phyloP scores from a whole-genome alignment of 2,329 filamentous ascomycete species.

The Talaromyces sp. region DNA sequence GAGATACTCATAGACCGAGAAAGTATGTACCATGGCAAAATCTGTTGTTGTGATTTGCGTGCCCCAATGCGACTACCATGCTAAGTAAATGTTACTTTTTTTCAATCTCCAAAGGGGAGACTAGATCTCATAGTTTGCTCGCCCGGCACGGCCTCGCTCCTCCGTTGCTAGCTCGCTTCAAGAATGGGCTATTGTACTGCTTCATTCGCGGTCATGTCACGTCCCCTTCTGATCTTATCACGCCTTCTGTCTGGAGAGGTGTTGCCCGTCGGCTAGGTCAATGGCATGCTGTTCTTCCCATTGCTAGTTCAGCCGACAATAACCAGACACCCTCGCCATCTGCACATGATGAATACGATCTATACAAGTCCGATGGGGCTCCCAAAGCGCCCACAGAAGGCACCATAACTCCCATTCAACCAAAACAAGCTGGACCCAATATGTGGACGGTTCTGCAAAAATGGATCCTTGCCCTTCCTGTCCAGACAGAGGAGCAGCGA shows the following conservation, averaged over 20 bases:
- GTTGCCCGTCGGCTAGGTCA: slow-evolving; percentile 80
- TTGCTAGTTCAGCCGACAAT: slow-evolving; percentile 30
- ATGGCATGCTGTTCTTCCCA: slow-evolving; percentile 76
- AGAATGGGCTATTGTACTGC: slow-evolving; percentile 92
- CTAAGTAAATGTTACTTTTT: slow-evolving; percentile 26
- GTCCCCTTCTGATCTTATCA: slow-evolving; percentile 71
- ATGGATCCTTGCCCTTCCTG: slow-evolving; percentile 84
- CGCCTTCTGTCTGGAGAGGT: slow-evolving; percentile 69
- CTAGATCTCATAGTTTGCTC: slow-evolving; percentile 72
- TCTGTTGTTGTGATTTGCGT: slow-evolving; percentile 15
- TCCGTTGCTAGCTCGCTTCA: slow-evolving; percentile 80
- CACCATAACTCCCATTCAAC: slow-evolving; percentile 44
- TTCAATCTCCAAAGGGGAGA: slow-evolving; percentile 48
- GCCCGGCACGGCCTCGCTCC: slow-evolving; percentile 80
- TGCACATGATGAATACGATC: slow-evolving; percentile 2
- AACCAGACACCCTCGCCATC: slow-evolving; percentile 23
- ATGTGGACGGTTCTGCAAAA: slow-evolving; percentile 94
- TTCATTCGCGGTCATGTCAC: slow-evolving; percentile 80
- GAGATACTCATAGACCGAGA: slow-evolving; percentile 94
- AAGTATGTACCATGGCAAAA: slow-evolving; percentile 46
- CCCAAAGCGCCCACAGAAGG: slow-evolving; percentile 15
- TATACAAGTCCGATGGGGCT: not conserved
- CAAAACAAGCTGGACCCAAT: slow-evolving; percentile 71
- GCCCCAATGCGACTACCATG: slow-evolving; percentile 31
- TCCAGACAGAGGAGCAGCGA: slow-evolving; percentile 62